Evolutionary conservation across 192 early-diverging fungal genomes (phyloP).

Genomic region (Lunasporangiospora selenospora): DNA sequence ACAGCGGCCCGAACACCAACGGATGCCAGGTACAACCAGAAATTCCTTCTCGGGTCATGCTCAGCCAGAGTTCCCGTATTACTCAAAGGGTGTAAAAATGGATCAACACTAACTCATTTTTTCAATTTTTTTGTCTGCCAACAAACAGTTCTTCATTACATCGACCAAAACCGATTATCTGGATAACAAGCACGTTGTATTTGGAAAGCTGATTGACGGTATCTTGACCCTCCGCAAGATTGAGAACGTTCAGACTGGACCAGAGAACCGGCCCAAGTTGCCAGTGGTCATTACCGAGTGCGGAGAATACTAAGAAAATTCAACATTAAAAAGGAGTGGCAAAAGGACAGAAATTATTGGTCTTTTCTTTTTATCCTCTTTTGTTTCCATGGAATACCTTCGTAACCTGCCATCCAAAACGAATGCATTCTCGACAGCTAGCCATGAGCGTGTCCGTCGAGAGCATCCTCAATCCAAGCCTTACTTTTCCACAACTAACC

Average conservation of each 20-base stretch:
- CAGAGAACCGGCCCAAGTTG: constrained; percentile 85
- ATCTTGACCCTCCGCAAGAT: constrained; percentile 91
- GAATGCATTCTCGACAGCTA: constrained; percentile 22
- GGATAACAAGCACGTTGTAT: constrained; percentile 91
- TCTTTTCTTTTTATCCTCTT: neutral
- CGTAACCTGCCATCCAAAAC: constrained; percentile 39
- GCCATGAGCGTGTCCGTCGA: constrained; percentile 15
- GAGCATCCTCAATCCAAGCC: constrained; percentile 2
- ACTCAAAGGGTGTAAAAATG: no score
- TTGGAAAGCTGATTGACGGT: constrained; percentile 86
- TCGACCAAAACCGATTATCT: constrained; percentile 86
- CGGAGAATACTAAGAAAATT: constrained; percentile 49
- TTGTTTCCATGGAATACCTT: constrained; percentile 28
- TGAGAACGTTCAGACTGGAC: constrained; percentile 91
- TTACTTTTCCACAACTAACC: constrained; percentile 19
- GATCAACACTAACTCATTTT: neutral
- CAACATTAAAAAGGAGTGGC: neutral
- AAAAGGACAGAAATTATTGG: neutral
- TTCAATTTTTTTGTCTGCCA: neutral
- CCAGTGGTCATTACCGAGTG: constrained; percentile 79
- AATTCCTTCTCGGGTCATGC: no score
- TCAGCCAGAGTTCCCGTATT: no score
- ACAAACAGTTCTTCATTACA: constrained; percentile 87
- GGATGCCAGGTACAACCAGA: constrained; percentile 85
- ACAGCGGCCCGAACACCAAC: constrained; percentile 82